phyloP scores from a whole-genome alignment of 2,329 filamentous ascomycete genomes.

The Delphinella strobiligena region DNA sequence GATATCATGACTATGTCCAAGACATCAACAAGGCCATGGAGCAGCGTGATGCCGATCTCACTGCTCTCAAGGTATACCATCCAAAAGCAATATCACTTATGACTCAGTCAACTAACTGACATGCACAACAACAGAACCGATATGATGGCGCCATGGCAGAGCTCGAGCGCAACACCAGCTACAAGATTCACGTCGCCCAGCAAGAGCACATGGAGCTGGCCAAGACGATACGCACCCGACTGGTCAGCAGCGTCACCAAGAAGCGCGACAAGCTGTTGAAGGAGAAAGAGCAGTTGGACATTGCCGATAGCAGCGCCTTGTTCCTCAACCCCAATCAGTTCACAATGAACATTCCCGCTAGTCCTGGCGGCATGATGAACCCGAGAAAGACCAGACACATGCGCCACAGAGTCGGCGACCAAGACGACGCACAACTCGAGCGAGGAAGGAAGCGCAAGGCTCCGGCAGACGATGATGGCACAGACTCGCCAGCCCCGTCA shows the following conservation, averaged over 20 bases:
- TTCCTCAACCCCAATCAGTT: constrained; percentile 55
- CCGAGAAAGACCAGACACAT: constrained; percentile 53
- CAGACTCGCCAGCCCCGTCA: constrained; percentile 45
- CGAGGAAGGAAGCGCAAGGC: constrained; percentile 47
- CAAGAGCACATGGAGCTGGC: constrained; percentile 50
- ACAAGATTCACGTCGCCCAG: constrained; percentile 48
- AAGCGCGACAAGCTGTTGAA: constrained; percentile 46
- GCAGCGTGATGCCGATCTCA: constrained; percentile 71
- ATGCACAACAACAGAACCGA: constrained; percentile 34
- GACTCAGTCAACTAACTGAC: too few relatives aligned
- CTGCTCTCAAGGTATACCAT: constrained; percentile 67
- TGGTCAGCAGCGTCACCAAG: constrained; percentile 45
- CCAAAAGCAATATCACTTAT: too few relatives aligned
- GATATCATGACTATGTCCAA: constrained; percentile 74
- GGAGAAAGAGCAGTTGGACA: constrained; percentile 56
- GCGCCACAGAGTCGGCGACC: constrained; percentile 34
- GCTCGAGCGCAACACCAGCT: constrained; percentile 44
- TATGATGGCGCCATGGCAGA: constrained; percentile 44
- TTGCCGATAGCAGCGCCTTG: constrained; percentile 53
- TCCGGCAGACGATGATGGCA: constrained; percentile 40
- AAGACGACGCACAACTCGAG: constrained; percentile 28
- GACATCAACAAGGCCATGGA: constrained; percentile 83
- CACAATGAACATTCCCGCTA: constrained; percentile 51
- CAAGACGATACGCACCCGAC: constrained; percentile 47
- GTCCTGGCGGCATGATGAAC: constrained; percentile 47